Conservation (phyloP, 495 filamentous ascomycete genomes). For the Aspergillus olivimuriae region DNA sequence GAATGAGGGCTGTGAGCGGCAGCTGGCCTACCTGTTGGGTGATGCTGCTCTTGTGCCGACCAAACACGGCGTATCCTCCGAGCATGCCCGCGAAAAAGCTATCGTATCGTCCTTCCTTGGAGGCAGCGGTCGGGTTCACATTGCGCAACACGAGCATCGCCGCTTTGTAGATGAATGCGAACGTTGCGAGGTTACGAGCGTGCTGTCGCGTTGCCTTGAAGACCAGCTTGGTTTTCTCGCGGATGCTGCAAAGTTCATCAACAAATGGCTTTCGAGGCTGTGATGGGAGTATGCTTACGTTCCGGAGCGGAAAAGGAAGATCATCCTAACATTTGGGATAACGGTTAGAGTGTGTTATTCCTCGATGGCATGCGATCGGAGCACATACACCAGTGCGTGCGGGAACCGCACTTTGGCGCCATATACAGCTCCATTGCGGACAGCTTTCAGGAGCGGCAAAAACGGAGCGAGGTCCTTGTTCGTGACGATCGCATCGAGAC, state of each 20-base stretch:
- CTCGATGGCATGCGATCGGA: too few relatives aligned
- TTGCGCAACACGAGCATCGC: conserved; percentile 65
- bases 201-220: conserved; percentile 83
- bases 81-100: conserved; percentile 84
- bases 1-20: too few relatives aligned
- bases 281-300: conserved; percentile 47
- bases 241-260: conserved; percentile 47
- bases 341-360: too few relatives aligned
- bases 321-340: conserved; percentile 56
- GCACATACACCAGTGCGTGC: conserved; percentile 84
- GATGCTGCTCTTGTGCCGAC: conserved; percentile 71
- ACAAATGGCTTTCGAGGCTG: conserved; percentile 8
- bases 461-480: conserved; percentile 78
- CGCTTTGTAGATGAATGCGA: conserved; percentile 83
- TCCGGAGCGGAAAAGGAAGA: conserved; percentile 88
- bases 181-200: conserved; percentile 84
- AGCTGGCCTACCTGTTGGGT: conserved; percentile 66
- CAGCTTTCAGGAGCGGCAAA: conserved; percentile 77
- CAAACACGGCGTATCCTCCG: conserved; percentile 92
- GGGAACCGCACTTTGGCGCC: conserved; percentile 98
- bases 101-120: conserved; percentile 65
- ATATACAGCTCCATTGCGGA: conserved; percentile 95
- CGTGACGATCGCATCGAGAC: conserved; percentile 63
- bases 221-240: conserved; percentile 71
- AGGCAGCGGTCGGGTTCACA: conserved; percentile 52